These are phyloP conservation scores for Talaromyces islandicus DNA, from an alignment of 2,329 filamentous ascomycete genomes.

Conservation along the genomic window DNA sequence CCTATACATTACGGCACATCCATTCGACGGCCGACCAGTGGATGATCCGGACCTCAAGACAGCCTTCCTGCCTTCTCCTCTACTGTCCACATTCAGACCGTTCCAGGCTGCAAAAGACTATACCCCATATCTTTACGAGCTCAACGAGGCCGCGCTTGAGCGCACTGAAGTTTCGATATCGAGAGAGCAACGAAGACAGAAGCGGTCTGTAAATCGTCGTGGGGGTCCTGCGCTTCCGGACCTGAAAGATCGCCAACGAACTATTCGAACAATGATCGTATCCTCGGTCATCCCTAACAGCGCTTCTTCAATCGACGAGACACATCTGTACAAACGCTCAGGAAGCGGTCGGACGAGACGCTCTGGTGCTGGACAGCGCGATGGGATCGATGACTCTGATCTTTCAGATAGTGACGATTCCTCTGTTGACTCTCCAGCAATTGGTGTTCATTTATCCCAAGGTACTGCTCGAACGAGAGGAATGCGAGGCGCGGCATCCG, in stretches of 20 bases:
- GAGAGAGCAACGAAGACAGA: constrained; percentile 87
- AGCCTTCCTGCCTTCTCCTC: constrained; percentile 78
- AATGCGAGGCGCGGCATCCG: constrained; percentile 81
- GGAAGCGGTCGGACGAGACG: constrained; percentile 58
- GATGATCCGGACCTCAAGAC: constrained; percentile 85
- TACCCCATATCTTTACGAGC: constrained; percentile 86
- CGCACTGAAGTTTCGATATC: constrained; percentile 88
- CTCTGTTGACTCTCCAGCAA: constrained; percentile 74
- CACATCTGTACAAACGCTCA: constrained; percentile 75
- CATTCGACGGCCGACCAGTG: constrained; percentile 87
- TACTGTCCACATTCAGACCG: constrained; percentile 78
- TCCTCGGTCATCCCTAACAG: constrained; percentile 89
- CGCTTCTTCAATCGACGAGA: constrained; percentile 72
- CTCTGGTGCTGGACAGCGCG: constrained; percentile 49
- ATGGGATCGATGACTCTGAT: constrained; percentile 69
- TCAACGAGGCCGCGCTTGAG: constrained; percentile 85
- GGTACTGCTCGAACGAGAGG: constrained; percentile 81
- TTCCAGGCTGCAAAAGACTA: constrained; percentile 92
- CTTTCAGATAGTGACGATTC: constrained; percentile 91
- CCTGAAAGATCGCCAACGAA: constrained; percentile 88
- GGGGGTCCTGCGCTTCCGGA: constrained; percentile 93
- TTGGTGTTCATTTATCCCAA: constrained; percentile 57
- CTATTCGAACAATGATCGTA: constrained; percentile 85
- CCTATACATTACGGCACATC: constrained; percentile 85
- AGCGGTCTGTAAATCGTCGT: constrained; percentile 87